Evolutionary conservation across 257 asterid genomes (phyloP), one percentile per base, ranked within the genome.

Genomic region (Nicotiana noctiflora): DNA sequence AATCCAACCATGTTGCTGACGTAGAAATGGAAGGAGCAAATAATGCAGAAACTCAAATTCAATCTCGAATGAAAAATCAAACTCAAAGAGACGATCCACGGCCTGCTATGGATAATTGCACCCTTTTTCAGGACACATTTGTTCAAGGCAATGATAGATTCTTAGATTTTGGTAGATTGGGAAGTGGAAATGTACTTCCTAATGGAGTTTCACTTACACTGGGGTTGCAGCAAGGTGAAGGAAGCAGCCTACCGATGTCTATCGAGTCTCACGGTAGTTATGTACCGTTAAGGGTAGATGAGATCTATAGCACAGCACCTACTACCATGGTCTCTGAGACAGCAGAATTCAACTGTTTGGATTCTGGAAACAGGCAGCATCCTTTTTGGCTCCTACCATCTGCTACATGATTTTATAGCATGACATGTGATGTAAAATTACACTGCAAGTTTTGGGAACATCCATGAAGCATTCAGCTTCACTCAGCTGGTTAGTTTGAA

Each of bases 151-250:
- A 81, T 8, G 86, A 86, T 9, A 85, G 93, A 23, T 84, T 81
- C 83, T 84, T 95, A 4, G 95, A 90, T 81, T 86, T 90, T 49
- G 92, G 86, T 60, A 90, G 90, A 49, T 91, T 88, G 57, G 94
- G 92, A 5, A 84, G 63, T 63, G 85, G 83, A 4, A 81, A 83
- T 78, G 81, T 60, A 23, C 79, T 25, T 23, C 25, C 60, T 5
- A 21, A 60, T 10, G 91, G 91, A n/a, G 93, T 92, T 4, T 92
- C 97, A 4, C 88, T 94, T 66, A 90, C 97, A 5, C 70, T 94
- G 76, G 97, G 97, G 37, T 81, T 94, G 86, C 97, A 92, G 85
- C 94, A 88, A 79, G 72, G 95, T 55, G 95, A 92, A 75, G 95
- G 90, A 52, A 88, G 89, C 31, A 55, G 76, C 62, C 46, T 86